Evolutionary conservation across 2,329 filamentous ascomycete species (phyloP).

Genomic region (Pseudodiploospora longispora): DNA sequence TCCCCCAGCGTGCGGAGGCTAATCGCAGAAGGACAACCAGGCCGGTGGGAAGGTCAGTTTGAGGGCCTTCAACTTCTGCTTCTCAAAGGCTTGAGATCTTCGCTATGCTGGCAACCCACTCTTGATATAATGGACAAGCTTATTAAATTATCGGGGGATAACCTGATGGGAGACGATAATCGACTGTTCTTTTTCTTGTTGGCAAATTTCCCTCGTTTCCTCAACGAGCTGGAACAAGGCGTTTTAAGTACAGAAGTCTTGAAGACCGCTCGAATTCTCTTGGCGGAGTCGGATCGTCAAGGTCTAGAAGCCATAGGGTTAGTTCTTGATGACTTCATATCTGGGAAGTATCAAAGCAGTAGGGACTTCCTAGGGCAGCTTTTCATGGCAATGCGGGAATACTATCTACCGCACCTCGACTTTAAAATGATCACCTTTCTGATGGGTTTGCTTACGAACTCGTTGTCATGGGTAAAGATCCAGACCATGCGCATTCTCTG

Average conservation of each 20-base stretch:
- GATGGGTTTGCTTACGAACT: conserved; percentile 86
- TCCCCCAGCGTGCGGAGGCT: conserved; percentile 59
- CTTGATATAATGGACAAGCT: conserved; percentile 71
- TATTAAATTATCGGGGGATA: conserved; percentile 68
- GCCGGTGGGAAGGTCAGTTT: conserved; percentile 82
- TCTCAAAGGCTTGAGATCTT: conserved; percentile 88
- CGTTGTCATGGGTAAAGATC: conserved; percentile 78
- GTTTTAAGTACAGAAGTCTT: conserved; percentile 47
- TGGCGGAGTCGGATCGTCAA: conserved; percentile 64
- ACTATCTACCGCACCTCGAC: conserved; percentile 76
- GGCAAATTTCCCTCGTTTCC: conserved; percentile 82
- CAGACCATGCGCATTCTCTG: conserved; percentile 89
- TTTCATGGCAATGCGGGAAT: conserved; percentile 63
- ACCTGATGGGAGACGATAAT: conserved; percentile 72
- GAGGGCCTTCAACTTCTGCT: conserved; percentile 78
- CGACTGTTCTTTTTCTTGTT: conserved; percentile 79
- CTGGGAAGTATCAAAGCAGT: conserved; percentile 55
- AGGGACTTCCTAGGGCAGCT: conserved; percentile 71
- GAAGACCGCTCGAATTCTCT: conserved; percentile 60
- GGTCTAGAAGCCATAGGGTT: conserved; percentile 58
- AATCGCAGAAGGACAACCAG: conserved; percentile 70
- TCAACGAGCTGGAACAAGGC: conserved; percentile 67
- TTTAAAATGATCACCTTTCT: conserved; percentile 82
- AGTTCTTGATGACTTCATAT: conserved; percentile 62
- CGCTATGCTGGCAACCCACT: conserved; percentile 69